These are phyloP conservation scores for Hagleromyces aurorensis DNA, from an alignment of 805 yeast genomes.

Conservation along the genomic window DNA sequence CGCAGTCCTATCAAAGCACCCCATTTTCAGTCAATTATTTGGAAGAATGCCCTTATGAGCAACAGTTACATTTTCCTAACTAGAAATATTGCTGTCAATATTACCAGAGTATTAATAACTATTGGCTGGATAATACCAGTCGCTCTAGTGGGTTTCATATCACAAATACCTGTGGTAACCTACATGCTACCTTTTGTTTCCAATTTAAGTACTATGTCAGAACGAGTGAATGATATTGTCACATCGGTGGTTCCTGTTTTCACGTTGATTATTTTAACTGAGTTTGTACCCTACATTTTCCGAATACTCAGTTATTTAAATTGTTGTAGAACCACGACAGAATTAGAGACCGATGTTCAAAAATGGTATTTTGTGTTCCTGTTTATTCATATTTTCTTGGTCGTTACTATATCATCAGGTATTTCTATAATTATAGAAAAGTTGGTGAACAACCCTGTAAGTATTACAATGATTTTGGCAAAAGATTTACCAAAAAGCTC, in stretches of 20 bases:
- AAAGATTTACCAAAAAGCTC: constrained; percentile 79
- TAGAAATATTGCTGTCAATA: constrained; percentile 38
- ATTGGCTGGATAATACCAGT: constrained; percentile 77
- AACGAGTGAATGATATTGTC: constrained; percentile 41
- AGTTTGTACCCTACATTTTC: constrained; percentile 52
- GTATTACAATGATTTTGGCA: constrained; percentile 66
- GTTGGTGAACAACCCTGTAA: constrained; percentile 59
- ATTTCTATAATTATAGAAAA: constrained; percentile 54
- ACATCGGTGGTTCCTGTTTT: constrained; percentile 64
- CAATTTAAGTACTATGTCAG: constrained; percentile 51
- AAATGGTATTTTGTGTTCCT: constrained; percentile 70
- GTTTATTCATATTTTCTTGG: constrained; percentile 76
- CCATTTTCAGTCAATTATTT: constrained; percentile 59
- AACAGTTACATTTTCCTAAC: constrained; percentile 33
- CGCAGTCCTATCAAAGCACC: constrained; percentile 50
- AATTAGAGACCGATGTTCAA: constrained; percentile 64
- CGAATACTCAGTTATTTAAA: constrained; percentile 45
- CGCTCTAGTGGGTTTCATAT: constrained; percentile 65
- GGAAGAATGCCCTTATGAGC: constrained; percentile 50
- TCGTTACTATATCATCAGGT: constrained; percentile 80
- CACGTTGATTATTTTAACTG: constrained; percentile 54
- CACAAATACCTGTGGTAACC: constrained; percentile 63
- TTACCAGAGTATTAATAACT: constrained; percentile 42
- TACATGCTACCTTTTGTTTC: constrained; percentile 51
- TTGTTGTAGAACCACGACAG: constrained; percentile 53